Evolutionary conservation across 1,139 yeast species (phyloP).

Genomic region (Suhomyces bokatorum): DNA sequence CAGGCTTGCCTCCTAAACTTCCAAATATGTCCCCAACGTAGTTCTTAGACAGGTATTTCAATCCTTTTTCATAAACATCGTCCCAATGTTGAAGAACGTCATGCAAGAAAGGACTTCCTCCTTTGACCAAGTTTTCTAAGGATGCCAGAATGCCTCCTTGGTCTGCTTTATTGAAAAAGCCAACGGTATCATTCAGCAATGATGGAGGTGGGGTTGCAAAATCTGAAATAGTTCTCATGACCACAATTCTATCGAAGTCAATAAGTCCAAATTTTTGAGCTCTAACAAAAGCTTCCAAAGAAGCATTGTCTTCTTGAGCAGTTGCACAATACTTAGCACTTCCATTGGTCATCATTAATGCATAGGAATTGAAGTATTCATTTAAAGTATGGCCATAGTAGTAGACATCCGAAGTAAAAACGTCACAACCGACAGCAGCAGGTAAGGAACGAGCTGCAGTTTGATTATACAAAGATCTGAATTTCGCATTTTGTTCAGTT

Average conservation of each 20-base stretch:
- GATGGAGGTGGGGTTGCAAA: conserved; percentile 58
- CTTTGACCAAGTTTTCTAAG: conserved; percentile 52
- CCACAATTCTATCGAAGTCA: conserved; percentile 57
- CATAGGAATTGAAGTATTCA: conserved; percentile 51
- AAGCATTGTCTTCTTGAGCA: conserved; percentile 71
- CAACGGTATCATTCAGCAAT: conserved; percentile 42
- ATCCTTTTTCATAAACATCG: conserved; percentile 36
- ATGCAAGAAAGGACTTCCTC: conserved; percentile 55
- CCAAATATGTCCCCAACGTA: conserved; percentile 63
- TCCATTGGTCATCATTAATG: conserved; percentile 56
- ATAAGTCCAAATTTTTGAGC: conserved; percentile 55
- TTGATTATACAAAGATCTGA: conserved; percentile 49
- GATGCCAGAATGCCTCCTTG: conserved; percentile 58
- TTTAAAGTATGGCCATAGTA: conserved; percentile 55
- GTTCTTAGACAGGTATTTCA: conserved; percentile 45
- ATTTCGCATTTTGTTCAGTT: conserved; percentile 39
- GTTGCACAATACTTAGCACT: conserved; percentile 61
- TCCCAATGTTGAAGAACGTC: conserved; percentile 60
- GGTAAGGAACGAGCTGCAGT: conserved; percentile 55
- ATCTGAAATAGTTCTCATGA: conserved; percentile 66
- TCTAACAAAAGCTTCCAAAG: conserved; percentile 60
- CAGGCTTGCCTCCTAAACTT: conserved; percentile 41
- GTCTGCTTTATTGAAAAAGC: conserved; percentile 49
- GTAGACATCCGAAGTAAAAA: conserved; percentile 61
- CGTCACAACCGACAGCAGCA: conserved; percentile 54